Percentiles rank a stretch among this genome's conserved stretches.
Evolutionary conservation across 2,329 filamentous ascomycete genomes (phyloP).

Genomic region (Fusarium sp.): DNA sequence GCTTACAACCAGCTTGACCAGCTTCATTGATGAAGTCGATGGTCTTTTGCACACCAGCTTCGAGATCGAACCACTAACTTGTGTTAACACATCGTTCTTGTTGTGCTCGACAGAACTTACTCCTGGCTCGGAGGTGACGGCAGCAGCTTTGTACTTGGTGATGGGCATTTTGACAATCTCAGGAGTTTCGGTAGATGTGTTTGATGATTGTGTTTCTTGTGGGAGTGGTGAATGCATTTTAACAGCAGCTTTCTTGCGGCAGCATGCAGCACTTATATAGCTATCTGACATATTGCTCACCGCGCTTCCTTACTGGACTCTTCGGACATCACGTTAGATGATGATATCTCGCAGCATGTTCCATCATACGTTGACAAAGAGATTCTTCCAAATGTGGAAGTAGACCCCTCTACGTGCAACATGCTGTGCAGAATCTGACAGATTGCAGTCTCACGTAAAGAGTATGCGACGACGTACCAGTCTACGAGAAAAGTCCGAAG

Average conservation of each 20-base stretch:
- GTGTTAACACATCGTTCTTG: slow-evolving; percentile 2
- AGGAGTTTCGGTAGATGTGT: not conserved
- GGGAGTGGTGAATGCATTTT: not conserved
- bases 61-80: slow-evolving; percentile 65
- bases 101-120: not conserved
- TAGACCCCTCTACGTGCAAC: not conserved
- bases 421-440: not conserved
- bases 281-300: too few relatives aligned
- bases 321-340: too few relatives aligned
- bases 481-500: slow-evolving; percentile 8
- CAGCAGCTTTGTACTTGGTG: slow-evolving; percentile 43
- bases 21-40: slow-evolving; percentile 67
- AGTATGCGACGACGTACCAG: not conserved
- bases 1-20: slow-evolving; percentile 61
- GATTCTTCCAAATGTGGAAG: not conserved
- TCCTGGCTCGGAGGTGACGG: slow-evolving; percentile 40
- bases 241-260: too few relatives aligned
- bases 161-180: slow-evolving; percentile 41
- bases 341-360: too few relatives aligned
- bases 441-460: not conserved
- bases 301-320: too few relatives aligned
- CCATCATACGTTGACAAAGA: too few relatives aligned
- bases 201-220: not conserved
- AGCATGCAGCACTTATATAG: too few relatives aligned
- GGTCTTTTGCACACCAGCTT: slow-evolving; percentile 65